A percentile compares a stretch with the other conserved stretches of the same genome.
Conservation (phyloP, 2,329 filamentous ascomycete species). For the Graphiopsis chlorocephala region DNA sequence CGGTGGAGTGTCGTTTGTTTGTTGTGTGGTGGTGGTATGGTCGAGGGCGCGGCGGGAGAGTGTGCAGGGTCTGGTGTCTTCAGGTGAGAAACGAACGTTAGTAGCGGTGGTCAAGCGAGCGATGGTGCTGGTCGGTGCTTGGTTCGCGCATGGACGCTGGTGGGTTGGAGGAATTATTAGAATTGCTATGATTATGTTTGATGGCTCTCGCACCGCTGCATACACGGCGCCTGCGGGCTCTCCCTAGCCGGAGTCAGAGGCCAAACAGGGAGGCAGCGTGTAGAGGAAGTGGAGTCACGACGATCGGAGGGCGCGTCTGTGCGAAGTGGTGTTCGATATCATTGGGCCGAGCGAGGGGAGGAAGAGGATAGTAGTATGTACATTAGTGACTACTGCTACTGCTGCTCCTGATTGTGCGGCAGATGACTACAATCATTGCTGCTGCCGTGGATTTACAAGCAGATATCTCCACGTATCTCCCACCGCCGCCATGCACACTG, state of each 20-base stretch:
- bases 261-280: conserved; percentile 4
- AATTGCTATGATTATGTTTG: conserved; percentile 2
- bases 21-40: neutral
- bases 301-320: conserved; percentile 5
- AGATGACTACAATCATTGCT: neutral
- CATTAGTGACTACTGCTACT: neutral
- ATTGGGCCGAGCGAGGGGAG: neutral
- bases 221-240: conserved; percentile 4
- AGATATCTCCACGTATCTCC: neutral
- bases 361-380: neutral
- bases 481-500: neutral
- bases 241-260: conserved; percentile 5
- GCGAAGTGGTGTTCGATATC: neutral
- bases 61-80: conserved; percentile 9
- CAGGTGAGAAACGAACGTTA: conserved; percentile 5
- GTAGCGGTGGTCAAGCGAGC: conserved; percentile 9
- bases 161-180: neutral
- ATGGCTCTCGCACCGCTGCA: neutral
- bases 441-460: neutral
- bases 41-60: neutral
- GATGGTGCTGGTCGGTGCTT: conserved; percentile 4
- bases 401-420: neutral
- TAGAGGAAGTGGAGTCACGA: conserved; percentile 2
- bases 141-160: conserved; percentile 6
- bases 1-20: neutral